A percentile compares a stretch with the other conserved stretches of the same genome.
Conservation (phyloP, 1,284 basidiomycete species). For the Sphagnurus paluster region DNA sequence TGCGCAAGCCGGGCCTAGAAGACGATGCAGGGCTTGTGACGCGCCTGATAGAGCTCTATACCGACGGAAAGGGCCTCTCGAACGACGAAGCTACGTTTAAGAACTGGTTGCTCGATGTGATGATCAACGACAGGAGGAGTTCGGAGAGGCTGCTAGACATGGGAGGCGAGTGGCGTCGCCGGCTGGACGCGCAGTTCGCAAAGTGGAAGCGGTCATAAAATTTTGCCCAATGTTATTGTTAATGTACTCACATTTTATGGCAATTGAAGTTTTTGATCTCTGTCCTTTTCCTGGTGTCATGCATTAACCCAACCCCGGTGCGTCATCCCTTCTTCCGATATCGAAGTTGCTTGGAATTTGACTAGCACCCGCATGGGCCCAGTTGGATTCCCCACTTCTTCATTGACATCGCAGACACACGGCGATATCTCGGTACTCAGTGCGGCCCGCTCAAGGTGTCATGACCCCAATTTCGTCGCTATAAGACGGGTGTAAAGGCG, state of each 20-base stretch:
- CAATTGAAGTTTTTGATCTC: no score
- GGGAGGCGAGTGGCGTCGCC: constrained; percentile 21
- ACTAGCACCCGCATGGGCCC: no score
- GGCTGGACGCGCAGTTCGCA: constrained; percentile 17
- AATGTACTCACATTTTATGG: no score
- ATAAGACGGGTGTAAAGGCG: constrained; percentile 6
- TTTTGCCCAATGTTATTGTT: no score
- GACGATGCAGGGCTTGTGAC: constrained; percentile 27
- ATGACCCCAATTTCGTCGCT: constrained; percentile 7
- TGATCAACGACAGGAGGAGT: constrained; percentile 20
- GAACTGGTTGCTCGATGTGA: constrained; percentile 21
- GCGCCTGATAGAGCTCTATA: constrained; percentile 27
- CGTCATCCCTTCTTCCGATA: no score
- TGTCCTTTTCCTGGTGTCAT: no score
- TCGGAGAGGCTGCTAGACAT: constrained; percentile 20
- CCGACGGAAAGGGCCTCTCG: constrained; percentile 26
- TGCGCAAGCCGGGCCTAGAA: constrained; percentile 24
- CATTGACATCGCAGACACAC: neutral
- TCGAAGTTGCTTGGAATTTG: no score
- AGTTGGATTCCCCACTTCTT: neutral
- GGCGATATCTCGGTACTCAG: constrained; percentile 11
- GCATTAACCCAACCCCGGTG: no score
- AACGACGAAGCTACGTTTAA: constrained; percentile 24
- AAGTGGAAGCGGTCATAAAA: constrained; percentile 13
- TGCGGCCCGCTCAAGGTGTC: constrained; percentile 14